These are phyloP conservation scores for Fusarium xylarioides DNA, from an alignment of 2,329 filamentous ascomycete genomes.

Conservation along the genomic window DNA sequence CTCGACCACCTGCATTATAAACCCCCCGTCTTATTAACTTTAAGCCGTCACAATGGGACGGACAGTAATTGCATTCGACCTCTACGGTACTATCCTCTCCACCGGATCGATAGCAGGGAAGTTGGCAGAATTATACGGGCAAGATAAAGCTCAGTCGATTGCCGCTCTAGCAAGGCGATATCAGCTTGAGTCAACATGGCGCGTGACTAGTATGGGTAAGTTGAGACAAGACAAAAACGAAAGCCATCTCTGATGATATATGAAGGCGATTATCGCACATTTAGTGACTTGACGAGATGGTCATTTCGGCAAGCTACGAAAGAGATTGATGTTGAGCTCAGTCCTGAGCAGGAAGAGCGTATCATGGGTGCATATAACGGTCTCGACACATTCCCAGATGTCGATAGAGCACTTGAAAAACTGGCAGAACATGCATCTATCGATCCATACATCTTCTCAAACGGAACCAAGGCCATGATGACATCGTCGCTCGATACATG, in stretches of 20 bases:
- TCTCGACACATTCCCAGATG: slow-evolving; percentile 72
- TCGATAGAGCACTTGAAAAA: slow-evolving; percentile 60
- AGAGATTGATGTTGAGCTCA: slow-evolving; percentile 62
- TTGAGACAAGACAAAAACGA: neutral
- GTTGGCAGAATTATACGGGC: slow-evolving; percentile 65
- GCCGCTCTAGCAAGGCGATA: slow-evolving; percentile 72
- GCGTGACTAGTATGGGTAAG: slow-evolving; percentile 78
- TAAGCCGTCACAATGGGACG: slow-evolving; percentile 33
- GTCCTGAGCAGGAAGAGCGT: slow-evolving; percentile 52
- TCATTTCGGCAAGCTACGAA: slow-evolving; percentile 71
- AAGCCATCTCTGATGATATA: neutral
- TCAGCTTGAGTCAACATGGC: slow-evolving; percentile 82
- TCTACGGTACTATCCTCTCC: slow-evolving; percentile 79
- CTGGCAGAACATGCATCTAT: slow-evolving; percentile 54
- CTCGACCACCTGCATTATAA: neutral
- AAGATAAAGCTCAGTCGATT: slow-evolving; percentile 64
- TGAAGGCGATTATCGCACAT: slow-evolving; percentile 60
- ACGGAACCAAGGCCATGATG: slow-evolving; percentile 73
- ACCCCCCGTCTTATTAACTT: neutral
- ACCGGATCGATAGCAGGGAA: slow-evolving; percentile 73
- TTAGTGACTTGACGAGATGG: slow-evolving; percentile 68
- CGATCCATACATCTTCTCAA: slow-evolving; percentile 73
- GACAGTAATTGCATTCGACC: slow-evolving; percentile 73
- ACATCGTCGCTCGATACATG: slow-evolving; percentile 66
- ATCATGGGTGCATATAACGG: slow-evolving; percentile 73